Percentiles rank a stretch among this genome's conserved stretches.
These are phyloP conservation scores for Dothideomycetes sp. DNA, from an alignment of 2,329 filamentous ascomycete genomes.

Conservation along the genomic window DNA sequence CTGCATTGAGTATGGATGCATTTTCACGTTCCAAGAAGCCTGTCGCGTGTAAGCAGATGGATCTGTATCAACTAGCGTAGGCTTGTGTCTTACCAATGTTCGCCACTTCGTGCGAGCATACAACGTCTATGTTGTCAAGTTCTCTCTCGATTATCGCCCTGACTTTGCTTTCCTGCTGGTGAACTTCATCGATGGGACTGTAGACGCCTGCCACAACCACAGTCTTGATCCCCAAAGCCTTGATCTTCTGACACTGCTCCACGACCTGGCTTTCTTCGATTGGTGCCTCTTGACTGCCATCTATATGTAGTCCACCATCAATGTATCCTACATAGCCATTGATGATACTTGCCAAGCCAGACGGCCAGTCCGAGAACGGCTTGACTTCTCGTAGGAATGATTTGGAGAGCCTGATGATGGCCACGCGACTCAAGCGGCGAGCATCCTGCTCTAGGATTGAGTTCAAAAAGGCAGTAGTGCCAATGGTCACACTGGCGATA, in stretches of 20 bases:
- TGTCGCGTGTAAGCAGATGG: background rate
- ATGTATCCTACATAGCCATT: slow-evolving; percentile 28
- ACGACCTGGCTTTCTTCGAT: slow-evolving; percentile 35
- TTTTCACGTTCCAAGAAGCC: slow-evolving; percentile 42
- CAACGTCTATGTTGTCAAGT: slow-evolving; percentile 37
- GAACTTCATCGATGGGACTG: slow-evolving; percentile 44
- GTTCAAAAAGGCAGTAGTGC: slow-evolving; percentile 35
- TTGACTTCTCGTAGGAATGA: slow-evolving; percentile 20
- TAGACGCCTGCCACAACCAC: slow-evolving; percentile 49
- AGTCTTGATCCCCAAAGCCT: slow-evolving; percentile 30
- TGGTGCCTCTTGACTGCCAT: slow-evolving; percentile 30
- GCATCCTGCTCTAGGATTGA: slow-evolving; percentile 27
- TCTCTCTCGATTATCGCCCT: slow-evolving; percentile 37
- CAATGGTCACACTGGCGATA: slow-evolving; percentile 35
- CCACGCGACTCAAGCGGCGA: slow-evolving; percentile 39
- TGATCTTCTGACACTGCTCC: slow-evolving; percentile 32
- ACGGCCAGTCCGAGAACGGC: slow-evolving; percentile 20
- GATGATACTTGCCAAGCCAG: slow-evolving; percentile 20
- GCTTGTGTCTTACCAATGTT: slow-evolving; percentile 21
- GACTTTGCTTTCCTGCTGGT: slow-evolving; percentile 41
- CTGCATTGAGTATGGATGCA: slow-evolving; percentile 39
- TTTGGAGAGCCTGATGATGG: slow-evolving; percentile 34
- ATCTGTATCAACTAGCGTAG: background rate
- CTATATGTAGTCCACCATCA: slow-evolving; percentile 38
- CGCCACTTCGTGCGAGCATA: slow-evolving; percentile 40